A percentile compares a stretch with the other conserved stretches of the same genome.
These are phyloP conservation scores for Bruguiera parviflora DNA, from an alignment of 345 rosid genomes.

Conservation along the genomic window DNA sequence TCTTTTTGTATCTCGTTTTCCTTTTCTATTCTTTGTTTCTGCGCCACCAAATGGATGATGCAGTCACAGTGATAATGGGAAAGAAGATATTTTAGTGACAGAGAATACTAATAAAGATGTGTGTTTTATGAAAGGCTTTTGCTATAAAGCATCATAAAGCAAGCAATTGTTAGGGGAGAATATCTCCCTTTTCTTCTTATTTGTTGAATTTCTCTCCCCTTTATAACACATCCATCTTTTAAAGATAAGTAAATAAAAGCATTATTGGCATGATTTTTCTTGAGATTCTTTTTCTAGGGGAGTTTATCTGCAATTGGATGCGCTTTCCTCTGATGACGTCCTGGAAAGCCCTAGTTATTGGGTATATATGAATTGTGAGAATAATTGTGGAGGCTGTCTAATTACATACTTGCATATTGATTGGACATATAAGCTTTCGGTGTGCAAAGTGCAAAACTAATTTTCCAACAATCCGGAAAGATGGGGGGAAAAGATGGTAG, in stretches of 20 bases:
- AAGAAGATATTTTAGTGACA: constrained; percentile 13
- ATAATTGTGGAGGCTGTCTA: not conserved
- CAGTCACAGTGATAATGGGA: constrained; percentile 20
- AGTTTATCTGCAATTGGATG: constrained; percentile 9
- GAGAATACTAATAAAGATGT: constrained; percentile 17
- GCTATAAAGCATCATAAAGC: constrained; percentile 10
- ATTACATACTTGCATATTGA: not conserved
- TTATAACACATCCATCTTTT: not conserved
- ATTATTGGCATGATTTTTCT: not conserved
- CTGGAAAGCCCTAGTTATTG: not conserved
- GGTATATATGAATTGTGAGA: constrained; percentile 8
- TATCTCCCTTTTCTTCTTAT: constrained; percentile 7
- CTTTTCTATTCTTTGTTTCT: constrained; percentile 16
- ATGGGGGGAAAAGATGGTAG: not conserved
- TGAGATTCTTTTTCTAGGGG: not conserved
- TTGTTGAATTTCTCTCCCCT: not conserved
- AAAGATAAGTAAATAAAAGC: not conserved
- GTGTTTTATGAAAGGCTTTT: constrained; percentile 1
- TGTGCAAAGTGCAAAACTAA: not conserved
- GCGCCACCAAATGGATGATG: constrained; percentile 27
- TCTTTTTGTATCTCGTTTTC: not conserved
- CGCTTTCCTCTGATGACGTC: constrained; percentile 19
- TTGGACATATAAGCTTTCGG: not conserved
- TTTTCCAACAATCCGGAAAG: not conserved
- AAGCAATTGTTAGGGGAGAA: constrained; percentile 20